Evolutionary conservation across 352 stramenopile genomes (phyloP).

Genomic region (Pythium monospermum): DNA sequence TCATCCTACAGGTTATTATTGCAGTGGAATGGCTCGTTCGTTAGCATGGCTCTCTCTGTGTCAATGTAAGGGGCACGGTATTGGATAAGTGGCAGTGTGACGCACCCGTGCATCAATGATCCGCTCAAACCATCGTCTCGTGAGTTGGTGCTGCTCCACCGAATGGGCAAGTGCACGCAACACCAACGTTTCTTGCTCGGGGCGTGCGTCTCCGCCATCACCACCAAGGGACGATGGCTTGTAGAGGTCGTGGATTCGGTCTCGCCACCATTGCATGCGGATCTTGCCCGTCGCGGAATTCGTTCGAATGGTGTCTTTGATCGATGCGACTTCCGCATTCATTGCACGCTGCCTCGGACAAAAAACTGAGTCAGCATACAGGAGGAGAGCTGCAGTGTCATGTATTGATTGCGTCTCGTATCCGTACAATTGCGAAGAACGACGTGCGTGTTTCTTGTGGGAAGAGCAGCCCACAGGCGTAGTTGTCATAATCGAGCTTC

Average conservation of each 20-base stretch:
- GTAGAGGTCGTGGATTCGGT: constrained; percentile 77
- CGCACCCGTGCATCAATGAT: constrained; percentile 80
- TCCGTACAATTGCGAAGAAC: constrained; percentile 75
- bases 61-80: too few relatives aligned
- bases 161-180: constrained; percentile 59
- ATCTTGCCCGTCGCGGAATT: constrained; percentile 87
- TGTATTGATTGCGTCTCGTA: neutral
- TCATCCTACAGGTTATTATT: constrained; percentile 35
- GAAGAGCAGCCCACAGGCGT: constrained; percentile 66
- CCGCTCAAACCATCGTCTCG: constrained; percentile 88
- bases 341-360: constrained; percentile 57
- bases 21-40: too few relatives aligned
- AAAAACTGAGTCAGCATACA: neutral
- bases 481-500: constrained; percentile 85
- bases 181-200: constrained; percentile 54
- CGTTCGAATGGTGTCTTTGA: constrained; percentile 85
- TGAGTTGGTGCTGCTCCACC: constrained; percentile 72
- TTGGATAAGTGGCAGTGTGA: too few relatives aligned
- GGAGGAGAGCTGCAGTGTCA: neutral
- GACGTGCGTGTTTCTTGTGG: constrained; percentile 51
- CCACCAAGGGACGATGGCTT: constrained; percentile 12
- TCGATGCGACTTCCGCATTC: constrained; percentile 87
- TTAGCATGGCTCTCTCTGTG: too few relatives aligned
- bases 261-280: constrained; percentile 91
- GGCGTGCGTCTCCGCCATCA: constrained; percentile 1